Evolutionary conservation across 2,329 filamentous ascomycete genomes (phyloP).

Genomic region (Plectosphaerella plurivora): DNA sequence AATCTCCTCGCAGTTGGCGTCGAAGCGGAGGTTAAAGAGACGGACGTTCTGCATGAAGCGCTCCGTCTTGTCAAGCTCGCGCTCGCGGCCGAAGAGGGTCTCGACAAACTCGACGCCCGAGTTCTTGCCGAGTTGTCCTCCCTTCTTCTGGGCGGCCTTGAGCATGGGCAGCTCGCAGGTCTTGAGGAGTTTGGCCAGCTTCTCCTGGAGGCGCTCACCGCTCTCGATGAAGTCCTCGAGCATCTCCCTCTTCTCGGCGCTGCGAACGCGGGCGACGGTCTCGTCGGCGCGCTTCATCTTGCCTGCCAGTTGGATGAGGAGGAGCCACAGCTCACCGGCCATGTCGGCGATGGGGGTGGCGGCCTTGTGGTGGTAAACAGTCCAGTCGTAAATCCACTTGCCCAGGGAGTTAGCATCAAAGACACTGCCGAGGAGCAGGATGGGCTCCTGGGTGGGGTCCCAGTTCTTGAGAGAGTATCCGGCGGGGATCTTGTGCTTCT

Average conservation of each 20-base stretch:
- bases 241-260: conserved; percentile 69
- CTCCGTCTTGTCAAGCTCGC: conserved; percentile 85
- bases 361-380: conserved; percentile 81
- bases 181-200: conserved; percentile 83
- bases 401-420: conserved; percentile 97
- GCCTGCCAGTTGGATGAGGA: conserved; percentile 88
- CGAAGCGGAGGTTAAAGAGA: conserved; percentile 89
- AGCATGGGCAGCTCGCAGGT: conserved; percentile 94
- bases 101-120: conserved; percentile 94
- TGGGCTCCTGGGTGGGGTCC: conserved; percentile 91
- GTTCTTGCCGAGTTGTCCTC: conserved; percentile 76
- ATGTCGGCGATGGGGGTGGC: conserved; percentile 82
- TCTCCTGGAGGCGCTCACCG: conserved; percentile 80
- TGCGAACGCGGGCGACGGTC: conserved; percentile 66
- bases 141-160: conserved; percentile 65
- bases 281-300: conserved; percentile 92
- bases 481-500: conserved; percentile 69
- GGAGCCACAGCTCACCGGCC: conserved; percentile 90
- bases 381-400: conserved; percentile 99
- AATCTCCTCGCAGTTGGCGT: conserved; percentile 93
- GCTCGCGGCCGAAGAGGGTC: conserved; percentile 87
- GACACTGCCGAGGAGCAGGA: conserved; percentile 89
- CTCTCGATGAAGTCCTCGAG: conserved; percentile 87
- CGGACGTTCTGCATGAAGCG: conserved; percentile 86
- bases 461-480: conserved; percentile 98